Base-by-base conservation (phyloP, 2,329 filamentous ascomycete genomes). In the Fusarium stilboides region DNA sequence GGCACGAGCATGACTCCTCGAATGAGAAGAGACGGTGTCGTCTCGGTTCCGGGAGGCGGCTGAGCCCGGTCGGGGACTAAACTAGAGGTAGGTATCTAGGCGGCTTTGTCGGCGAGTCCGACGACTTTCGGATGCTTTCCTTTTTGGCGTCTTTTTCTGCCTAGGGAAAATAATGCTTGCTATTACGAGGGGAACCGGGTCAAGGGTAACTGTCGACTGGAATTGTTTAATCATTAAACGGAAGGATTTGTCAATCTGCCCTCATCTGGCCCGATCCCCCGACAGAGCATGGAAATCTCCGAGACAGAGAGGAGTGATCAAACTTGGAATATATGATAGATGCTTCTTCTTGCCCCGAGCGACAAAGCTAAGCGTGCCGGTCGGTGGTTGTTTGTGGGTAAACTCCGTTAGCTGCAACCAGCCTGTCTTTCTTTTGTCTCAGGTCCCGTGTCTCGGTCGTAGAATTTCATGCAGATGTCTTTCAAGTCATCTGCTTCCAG, bases 91-190 rank as follows among this genome's bases (percentile, higher is more conserved):
- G 43, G 22, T 22, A 26, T 50, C 24, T 40, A 47, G 28, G 42
- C 40, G 45, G 56, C 22, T 55, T 53, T 44, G 43, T 36, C 56
- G 59, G 43, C 36, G 34, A 49, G 49, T 60, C 68, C 63, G 68
- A 71, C 33, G 50, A 64, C 44, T 52, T 70, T 70, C 63, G 68
- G 68, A 51, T 68, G 33, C 22, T 33, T 51, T 62, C 36, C 33
- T 47, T 62, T 63, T 22, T 17, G 9, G 13, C 43, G 14, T 40
- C n/a, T 39, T 34, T n/a, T 15, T 26, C 31, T 33, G 60, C 20
- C 31, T 50, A 22, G 9, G 22, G 36, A 51, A 24, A 43, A 51
- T 36, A 15, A 42, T 40, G 37, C 24, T 31, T 47, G 26, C 39
- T 47, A 19, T 33, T 4, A 31, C 24, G 31, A 50, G 20, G 37